A percentile compares a stretch with the other conserved stretches of the same genome.
Evolutionary conservation across 73 alveolate genomes (phyloP).

Genomic region (Symbiodinium pilosum): DNA sequence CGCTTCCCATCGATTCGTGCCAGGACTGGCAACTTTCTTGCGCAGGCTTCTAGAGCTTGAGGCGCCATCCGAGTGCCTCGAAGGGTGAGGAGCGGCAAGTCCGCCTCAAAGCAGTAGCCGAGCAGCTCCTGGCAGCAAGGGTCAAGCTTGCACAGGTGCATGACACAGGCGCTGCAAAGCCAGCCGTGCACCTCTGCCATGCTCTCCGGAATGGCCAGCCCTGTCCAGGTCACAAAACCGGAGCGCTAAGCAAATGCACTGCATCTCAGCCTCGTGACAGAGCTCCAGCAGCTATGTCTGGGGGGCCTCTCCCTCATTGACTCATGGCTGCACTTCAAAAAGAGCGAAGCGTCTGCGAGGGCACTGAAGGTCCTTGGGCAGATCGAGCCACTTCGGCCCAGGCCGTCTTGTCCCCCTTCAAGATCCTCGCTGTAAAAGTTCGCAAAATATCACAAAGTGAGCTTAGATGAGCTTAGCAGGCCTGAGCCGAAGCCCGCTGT

Average conservation of each 20-base stretch:
- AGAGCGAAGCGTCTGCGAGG: background rate
- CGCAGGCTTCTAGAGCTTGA: background rate
- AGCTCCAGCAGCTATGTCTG: conserved; percentile 72
- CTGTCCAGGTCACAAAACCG: background rate
- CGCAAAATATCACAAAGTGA: background rate
- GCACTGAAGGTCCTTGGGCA: background rate
- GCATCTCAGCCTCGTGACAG: conserved; percentile 37
- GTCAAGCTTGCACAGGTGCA: background rate
- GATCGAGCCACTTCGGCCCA: conserved; percentile 84
- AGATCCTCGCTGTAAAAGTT: conserved; percentile 35
- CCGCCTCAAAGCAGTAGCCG: conserved; percentile 48
- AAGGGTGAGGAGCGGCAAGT: conserved; percentile 33
- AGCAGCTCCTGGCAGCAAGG: conserved; percentile 18
- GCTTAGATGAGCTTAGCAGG: background rate
- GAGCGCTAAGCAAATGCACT: background rate
- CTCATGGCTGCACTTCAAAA: background rate
- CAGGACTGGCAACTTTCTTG: conserved; percentile 5
- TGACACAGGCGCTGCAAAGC: background rate
- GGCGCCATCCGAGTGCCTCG: conserved; percentile 9
- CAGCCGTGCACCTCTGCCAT: conserved; percentile 34
- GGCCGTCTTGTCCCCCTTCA: conserved; percentile 47
- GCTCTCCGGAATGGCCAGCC: conserved; percentile 36
- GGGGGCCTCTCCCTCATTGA: conserved; percentile 7
- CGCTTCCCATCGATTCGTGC: conserved; percentile 73
- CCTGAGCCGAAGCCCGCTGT: conserved; percentile 15